A percentile compares a stretch with the other conserved stretches of the same genome.
These are phyloP conservation scores for Phlyctochytrium arcticum DNA, from an alignment of 192 early-diverging fungal species.

Conservation along the genomic window DNA sequence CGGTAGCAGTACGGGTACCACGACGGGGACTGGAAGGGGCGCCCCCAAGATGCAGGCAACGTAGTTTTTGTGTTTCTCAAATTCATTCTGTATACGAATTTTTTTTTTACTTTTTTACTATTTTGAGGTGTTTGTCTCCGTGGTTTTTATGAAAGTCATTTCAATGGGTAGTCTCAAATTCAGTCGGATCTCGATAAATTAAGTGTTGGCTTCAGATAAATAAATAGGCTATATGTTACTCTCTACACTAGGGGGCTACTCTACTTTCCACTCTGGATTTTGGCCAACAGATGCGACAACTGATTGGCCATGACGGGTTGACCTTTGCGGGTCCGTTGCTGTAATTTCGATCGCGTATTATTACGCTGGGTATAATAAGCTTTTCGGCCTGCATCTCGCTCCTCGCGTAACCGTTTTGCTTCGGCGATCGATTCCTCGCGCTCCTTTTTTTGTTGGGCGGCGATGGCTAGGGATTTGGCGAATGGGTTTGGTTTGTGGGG, in stretches of 20 bases:
- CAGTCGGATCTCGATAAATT: too few relatives aligned
- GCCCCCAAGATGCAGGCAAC: too few relatives aligned
- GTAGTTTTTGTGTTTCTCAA: too few relatives aligned
- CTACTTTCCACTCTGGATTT: slow-evolving; percentile 22
- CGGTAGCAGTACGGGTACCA: too few relatives aligned
- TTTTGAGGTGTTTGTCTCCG: too few relatives aligned
- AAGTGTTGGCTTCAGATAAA: background rate
- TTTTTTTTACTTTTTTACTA: too few relatives aligned
- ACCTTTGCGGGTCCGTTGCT: slow-evolving; percentile 32
- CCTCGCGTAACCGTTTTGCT: slow-evolving; percentile 4
- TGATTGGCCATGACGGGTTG: slow-evolving; percentile 40
- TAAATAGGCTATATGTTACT: background rate
- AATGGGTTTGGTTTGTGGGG: slow-evolving; percentile 22
- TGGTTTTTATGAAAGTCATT: too few relatives aligned
- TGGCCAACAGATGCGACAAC: slow-evolving; percentile 28
- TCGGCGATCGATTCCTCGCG: slow-evolving; percentile 16
- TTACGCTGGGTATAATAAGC: slow-evolving; percentile 26
- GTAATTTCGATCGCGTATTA: slow-evolving; percentile 4
- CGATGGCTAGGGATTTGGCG: slow-evolving; percentile 3
- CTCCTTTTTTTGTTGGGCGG: slow-evolving; percentile 5
- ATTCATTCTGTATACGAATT: too few relatives aligned
- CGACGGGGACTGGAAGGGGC: too few relatives aligned
- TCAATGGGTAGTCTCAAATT: too few relatives aligned
- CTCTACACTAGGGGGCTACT: background rate
- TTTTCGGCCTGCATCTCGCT: slow-evolving; percentile 6